Conservation (phyloP, 2,329 filamentous ascomycete species). For the Colletotrichum endophyticum region DNA sequence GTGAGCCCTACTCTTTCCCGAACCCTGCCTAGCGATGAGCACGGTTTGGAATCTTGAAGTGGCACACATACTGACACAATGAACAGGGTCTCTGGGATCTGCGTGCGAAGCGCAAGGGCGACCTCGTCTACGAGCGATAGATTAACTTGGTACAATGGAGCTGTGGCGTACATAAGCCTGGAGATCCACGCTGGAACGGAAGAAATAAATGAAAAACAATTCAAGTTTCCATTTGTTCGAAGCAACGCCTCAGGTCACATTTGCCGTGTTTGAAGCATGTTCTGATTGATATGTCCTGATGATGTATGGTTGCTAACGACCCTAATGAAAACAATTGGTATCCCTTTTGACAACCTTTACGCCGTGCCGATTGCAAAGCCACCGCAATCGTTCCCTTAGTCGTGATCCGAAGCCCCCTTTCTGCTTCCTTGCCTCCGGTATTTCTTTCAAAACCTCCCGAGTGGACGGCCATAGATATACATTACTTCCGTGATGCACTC, state of each 20-base stretch:
- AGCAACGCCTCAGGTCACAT: background rate
- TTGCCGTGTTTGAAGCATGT: background rate
- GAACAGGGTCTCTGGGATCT: conserved; percentile 83
- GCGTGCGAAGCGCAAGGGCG: conserved; percentile 86
- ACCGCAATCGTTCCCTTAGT: background rate
- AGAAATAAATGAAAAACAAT: background rate
- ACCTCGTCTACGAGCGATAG: conserved; percentile 82
- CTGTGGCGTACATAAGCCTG: conserved; percentile 45
- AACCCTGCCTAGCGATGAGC: background rate
- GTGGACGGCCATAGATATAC: background rate
- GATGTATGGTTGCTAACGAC: background rate
- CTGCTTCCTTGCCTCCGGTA: background rate
- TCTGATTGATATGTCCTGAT: background rate
- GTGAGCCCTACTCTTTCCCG: conserved; percentile 60
- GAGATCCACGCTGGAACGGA: background rate
- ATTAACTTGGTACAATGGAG: conserved; percentile 8
- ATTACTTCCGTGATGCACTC: background rate
- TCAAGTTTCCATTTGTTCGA: background rate
- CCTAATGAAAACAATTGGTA: background rate
- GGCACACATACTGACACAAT: conserved; percentile 13
- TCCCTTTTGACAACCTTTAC: background rate
- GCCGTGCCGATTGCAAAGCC: background rate
- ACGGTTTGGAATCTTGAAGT: too few relatives aligned
- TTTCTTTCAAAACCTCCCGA: background rate
- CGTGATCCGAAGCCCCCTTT: background rate